Base-by-base conservation (phyloP, 805 yeast species). In the Wickerhamiella cacticola region DNA sequence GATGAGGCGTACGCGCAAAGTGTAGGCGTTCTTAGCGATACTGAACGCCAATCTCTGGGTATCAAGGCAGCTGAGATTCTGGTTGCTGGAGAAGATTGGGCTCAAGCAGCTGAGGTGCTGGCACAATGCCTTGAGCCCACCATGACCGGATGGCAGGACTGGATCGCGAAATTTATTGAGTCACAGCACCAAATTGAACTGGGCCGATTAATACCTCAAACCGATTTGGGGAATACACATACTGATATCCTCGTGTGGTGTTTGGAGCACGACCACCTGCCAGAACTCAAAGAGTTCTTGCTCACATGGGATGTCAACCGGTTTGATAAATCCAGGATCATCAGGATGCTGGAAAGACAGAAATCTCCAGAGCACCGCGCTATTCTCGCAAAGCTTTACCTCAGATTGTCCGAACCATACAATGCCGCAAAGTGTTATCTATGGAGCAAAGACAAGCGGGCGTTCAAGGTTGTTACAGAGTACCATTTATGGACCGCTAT, bases 351-450 rank as follows among this genome's bases (percentile, higher is more conserved):
- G 24, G 82, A 76, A 50, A 71, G 67, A 12, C 57, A 64, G 48
- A 62, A 63, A 28, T 59, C 53, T 3, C 50, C 48, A 28, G 47
- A 10, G 19, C 45, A 41, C 28, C 53, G 41, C 57, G 41, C 31
- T 26, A 53, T 55, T 5, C 52, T 60, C 12, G 63, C 63, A 24
- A 65, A 72, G 9, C 56, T 86, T 8, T 80, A 80, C 55, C 64
- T 80, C 9, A 69, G 71, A 45, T 64, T 76, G 0, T 72, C 74
- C 26, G 80, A 79, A 38, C 81, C 81, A 2, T 65, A 67, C 1
- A 68, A 70, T 28, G 88, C 95, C 1, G 76, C 82, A 6, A 69
- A 69, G 0, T 87, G 81, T 58, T 66, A 84, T 54, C 68, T 84
- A 12, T 61, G 60, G 15, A 62, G 81, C 23, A 68, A 72, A 52